Conservation (phyloP, 2,329 filamentous ascomycete species). For the Colletotrichum camelliae region DNA sequence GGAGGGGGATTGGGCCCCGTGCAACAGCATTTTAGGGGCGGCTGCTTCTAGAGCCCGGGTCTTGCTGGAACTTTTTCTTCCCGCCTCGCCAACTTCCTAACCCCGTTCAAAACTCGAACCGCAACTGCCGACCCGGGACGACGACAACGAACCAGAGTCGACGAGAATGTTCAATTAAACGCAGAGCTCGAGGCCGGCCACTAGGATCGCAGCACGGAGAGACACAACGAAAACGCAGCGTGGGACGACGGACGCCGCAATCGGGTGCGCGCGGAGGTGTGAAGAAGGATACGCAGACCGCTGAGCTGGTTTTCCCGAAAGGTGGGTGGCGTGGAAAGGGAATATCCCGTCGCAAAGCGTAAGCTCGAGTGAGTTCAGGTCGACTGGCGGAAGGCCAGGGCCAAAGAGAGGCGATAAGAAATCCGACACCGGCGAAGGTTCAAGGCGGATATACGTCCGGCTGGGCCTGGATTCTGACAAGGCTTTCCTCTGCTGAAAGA, state of each 20-base stretch:
- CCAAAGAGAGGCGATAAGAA: not conserved
- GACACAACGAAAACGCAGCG: not conserved
- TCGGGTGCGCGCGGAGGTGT: not conserved
- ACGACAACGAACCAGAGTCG: not conserved
- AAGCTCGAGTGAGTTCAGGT: not conserved
- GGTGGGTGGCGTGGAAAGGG: not conserved
- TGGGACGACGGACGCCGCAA: slow-evolving; percentile 2
- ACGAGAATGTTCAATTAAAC: slow-evolving; percentile 7
- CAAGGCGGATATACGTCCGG: not conserved
- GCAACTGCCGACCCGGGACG: not conserved
- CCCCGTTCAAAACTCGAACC: not conserved
- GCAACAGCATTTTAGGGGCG: slow-evolving; percentile 37
- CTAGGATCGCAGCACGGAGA: slow-evolving; percentile 6
- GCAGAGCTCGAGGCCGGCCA: not conserved
- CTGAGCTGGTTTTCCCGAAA: not conserved
- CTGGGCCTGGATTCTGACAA: not conserved
- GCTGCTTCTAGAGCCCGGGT: slow-evolving; percentile 1
- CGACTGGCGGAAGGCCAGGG: not conserved
- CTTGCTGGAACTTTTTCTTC: slow-evolving; percentile 7
- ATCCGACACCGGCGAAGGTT: not conserved
- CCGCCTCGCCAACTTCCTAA: not conserved
- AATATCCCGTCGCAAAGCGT: slow-evolving; percentile 9
- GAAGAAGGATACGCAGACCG: not conserved
- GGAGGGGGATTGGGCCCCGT: slow-evolving; percentile 36
- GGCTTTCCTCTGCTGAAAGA: not conserved